Percentiles rank a stretch among this genome's conserved stretches.
Conservation (phyloP, 768 basidiomycete genomes). For the Exidia glandulosa region DNA sequence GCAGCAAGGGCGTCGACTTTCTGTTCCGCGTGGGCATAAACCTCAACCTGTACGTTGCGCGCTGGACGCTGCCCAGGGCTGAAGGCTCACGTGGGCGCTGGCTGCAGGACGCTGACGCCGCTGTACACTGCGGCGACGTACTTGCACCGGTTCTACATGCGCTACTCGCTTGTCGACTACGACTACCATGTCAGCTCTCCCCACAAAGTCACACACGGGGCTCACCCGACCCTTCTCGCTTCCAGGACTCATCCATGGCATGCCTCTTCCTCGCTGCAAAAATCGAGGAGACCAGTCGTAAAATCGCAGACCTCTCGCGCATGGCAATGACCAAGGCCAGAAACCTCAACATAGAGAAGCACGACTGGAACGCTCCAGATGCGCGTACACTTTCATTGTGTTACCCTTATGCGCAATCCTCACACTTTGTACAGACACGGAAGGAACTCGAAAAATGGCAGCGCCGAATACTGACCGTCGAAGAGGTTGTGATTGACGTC, state of each 20-base stretch:
- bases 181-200: slow-evolving; percentile 54
- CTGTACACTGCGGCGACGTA: slow-evolving; percentile 82
- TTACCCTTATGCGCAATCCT: background rate
- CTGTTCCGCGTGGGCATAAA: slow-evolving; percentile 73
- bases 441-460: slow-evolving; percentile 62
- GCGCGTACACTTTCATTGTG: background rate
- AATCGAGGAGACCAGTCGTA: slow-evolving; percentile 81
- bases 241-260: slow-evolving; percentile 71
- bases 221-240: slow-evolving; percentile 7
- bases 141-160: slow-evolving; percentile 89
- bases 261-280: slow-evolving; percentile 88
- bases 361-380: background rate
- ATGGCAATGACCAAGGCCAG: slow-evolving; percentile 60
- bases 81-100: slow-evolving; percentile 6
- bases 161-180: slow-evolving; percentile 72
- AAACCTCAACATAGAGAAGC: slow-evolving; percentile 40
- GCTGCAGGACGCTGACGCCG: slow-evolving; percentile 59
- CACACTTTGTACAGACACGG: background rate
- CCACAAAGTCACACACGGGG: background rate
- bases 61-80: background rate
- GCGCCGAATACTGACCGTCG: slow-evolving; percentile 54
- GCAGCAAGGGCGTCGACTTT: slow-evolving; percentile 76
- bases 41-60: slow-evolving; percentile 54
- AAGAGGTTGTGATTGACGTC: slow-evolving; percentile 71
- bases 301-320: slow-evolving; percentile 73